Percentiles rank a stretch among this genome's conserved stretches.
These are phyloP conservation scores for Ruellia speciosa DNA, from an alignment of 305 asterid genomes.

Conservation along the genomic window DNA sequence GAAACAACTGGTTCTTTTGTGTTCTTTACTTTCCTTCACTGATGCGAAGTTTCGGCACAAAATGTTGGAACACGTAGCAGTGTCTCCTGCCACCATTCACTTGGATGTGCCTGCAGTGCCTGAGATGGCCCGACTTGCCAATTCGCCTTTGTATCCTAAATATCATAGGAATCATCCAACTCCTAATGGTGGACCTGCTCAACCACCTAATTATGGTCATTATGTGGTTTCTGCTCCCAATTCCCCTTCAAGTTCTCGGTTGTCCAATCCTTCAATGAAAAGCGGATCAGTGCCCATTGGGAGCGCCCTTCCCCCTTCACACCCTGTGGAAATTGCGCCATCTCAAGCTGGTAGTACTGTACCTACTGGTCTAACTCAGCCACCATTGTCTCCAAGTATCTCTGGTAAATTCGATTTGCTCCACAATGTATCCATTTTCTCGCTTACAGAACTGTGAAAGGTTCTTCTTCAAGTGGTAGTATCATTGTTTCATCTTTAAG, in stretches of 20 bases:
- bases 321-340: slow-evolving; percentile 41
- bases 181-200: slow-evolving; percentile 42
- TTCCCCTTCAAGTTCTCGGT: slow-evolving; percentile 50
- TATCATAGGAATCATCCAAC: slow-evolving; percentile 26
- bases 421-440: slow-evolving; percentile 12
- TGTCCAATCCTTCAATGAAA: slow-evolving; percentile 51
- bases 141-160: slow-evolving; percentile 32
- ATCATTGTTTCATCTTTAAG: neutral
- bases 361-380: slow-evolving; percentile 73
- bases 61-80: slow-evolving; percentile 31
- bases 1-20: slow-evolving; percentile 42
- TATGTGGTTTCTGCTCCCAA: slow-evolving; percentile 32
- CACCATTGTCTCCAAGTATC: slow-evolving; percentile 67
- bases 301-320: slow-evolving; percentile 36
- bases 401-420: slow-evolving; percentile 43
- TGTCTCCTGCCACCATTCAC: slow-evolving; percentile 30
- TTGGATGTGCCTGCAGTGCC: slow-evolving; percentile 30
- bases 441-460: slow-evolving; percentile 1
- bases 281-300: slow-evolving; percentile 38
- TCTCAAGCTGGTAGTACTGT: slow-evolving; percentile 43
- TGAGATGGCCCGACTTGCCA: slow-evolving; percentile 34
- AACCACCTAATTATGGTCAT: slow-evolving; percentile 52
- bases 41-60: slow-evolving; percentile 36
- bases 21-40: slow-evolving; percentile 30
- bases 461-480: neutral